Conservation (phyloP, 2,329 filamentous ascomycete species). For the Trichoderma lentiforme region DNA sequence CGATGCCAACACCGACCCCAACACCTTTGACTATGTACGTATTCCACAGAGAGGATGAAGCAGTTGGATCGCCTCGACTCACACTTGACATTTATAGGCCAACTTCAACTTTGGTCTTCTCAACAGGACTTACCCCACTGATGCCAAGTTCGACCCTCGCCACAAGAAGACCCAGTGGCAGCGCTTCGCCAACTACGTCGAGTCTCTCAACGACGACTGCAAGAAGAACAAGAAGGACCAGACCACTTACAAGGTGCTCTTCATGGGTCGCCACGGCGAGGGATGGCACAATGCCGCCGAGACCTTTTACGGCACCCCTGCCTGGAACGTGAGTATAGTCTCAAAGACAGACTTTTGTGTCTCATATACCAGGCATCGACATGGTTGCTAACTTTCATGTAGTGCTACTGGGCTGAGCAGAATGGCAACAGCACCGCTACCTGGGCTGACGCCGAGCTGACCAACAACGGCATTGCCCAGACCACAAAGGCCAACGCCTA, state of each 20-base stretch:
- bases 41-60: not conserved
- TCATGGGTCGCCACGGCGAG: conserved; percentile 68
- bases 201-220: conserved; percentile 47
- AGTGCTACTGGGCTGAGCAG: conserved; percentile 63
- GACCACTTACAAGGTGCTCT: conserved; percentile 59
- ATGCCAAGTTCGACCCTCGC: conserved; percentile 39
- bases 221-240: conserved; percentile 41
- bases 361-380: not conserved
- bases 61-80: not conserved
- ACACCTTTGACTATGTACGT: conserved; percentile 60
- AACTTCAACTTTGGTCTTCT: conserved; percentile 63
- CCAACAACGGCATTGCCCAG: conserved; percentile 53
- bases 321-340: conserved; percentile 57
- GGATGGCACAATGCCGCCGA: conserved; percentile 64
- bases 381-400: not conserved
- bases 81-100: conserved; percentile 39
- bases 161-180: conserved; percentile 58
- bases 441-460: conserved; percentile 65
- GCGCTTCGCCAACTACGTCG: conserved; percentile 58
- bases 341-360: not conserved
- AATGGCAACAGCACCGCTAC: conserved; percentile 60
- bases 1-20: conserved; percentile 51
- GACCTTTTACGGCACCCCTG: conserved; percentile 62
- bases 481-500: conserved; percentile 57
- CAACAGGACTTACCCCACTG: conserved; percentile 58